Percentiles rank a stretch among this genome's conserved stretches.
Evolutionary conservation across 2,329 filamentous ascomycete genomes (phyloP).

Genomic region (Aspergillus quadrilineatus): DNA sequence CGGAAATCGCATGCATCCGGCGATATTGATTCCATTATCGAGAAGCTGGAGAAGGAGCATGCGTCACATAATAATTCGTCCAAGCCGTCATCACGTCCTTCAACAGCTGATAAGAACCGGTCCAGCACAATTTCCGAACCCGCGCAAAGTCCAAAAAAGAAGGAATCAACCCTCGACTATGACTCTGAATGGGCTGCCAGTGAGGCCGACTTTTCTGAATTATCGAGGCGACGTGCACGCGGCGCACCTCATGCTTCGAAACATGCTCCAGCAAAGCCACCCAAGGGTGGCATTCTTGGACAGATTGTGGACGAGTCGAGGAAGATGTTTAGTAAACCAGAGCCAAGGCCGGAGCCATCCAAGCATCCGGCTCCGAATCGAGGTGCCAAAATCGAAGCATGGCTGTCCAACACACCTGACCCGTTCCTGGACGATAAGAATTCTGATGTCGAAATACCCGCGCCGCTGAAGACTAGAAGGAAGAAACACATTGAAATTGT

Average conservation of each 20-base stretch:
- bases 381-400: conserved; percentile 59
- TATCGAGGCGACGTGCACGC: conserved; percentile 37
- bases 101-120: conserved; percentile 24
- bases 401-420: conserved; percentile 59
- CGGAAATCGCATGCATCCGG: conserved; percentile 23
- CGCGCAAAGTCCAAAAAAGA: conserved; percentile 25
- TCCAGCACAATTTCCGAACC: conserved; percentile 26
- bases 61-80: conserved; percentile 18
- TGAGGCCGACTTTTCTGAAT: conserved; percentile 41
- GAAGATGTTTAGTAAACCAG: conserved; percentile 45
- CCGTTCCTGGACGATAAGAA: conserved; percentile 51
- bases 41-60: conserved; percentile 23
- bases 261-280: conserved; percentile 28
- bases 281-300: conserved; percentile 44
- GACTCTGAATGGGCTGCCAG: conserved; percentile 39
- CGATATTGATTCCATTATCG: conserved; percentile 23
- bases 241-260: conserved; percentile 25
- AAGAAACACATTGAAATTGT: conserved; percentile 28
- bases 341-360: conserved; percentile 30
- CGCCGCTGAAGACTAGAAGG: conserved; percentile 43
- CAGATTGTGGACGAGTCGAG: conserved; percentile 47
- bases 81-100: conserved; percentile 23
- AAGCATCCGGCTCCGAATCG: conserved; percentile 40
- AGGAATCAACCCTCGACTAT: conserved; percentile 30
- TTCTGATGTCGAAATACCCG: conserved; percentile 39